Base-by-base conservation (phyloP, 495 filamentous ascomycete species). In the Pseudomonodictys pantanalensis region DNA sequence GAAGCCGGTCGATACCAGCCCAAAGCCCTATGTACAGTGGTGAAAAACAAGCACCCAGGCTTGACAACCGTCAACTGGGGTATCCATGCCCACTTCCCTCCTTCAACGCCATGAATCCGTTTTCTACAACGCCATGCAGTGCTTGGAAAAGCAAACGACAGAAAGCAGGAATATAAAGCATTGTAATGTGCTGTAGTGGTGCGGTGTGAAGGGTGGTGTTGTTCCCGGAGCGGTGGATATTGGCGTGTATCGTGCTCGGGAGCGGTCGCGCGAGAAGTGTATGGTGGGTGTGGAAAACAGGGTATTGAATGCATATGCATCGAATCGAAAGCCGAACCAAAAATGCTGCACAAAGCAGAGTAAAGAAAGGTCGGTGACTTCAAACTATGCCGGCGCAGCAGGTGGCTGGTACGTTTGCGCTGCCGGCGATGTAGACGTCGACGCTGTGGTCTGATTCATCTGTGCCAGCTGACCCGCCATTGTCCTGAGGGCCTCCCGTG, bases 381-480 rank as follows among this genome's bases (percentile, higher is more conserved):
- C n/a, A 23, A 17, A 18, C 49, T 52, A 52, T n/a, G 56, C 56
- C 9, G 32, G 50, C 28, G 33, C 49, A 9, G 49, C 49, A 17
- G 49, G 49, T 12, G 46, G 47, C 3, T 39, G 3, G 41, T 22
- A 55, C n/a, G 38, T 26, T 20, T 45, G 42, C 38, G 38, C 20
- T 15, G 38, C 15, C 38, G 38, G 15, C 38, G 38, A 18, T 5
- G 38, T 18, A 24, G 41, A n/a, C n/a, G n/a, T 47, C 41, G 50
- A 47, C 3, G 18, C 42, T n/a, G n/a, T n/a, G 17, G 58, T 17
- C 29, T 53, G 39, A 23, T 41, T 39, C 38, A 54, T 41, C 30
- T 61, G 49, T 38, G 42, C 38, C 35, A 56, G 46, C 46, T 50
- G 50, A 7, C 50, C 44, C 17, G 58, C 52, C 47, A 56, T 57